Conservation (phyloP, 2,329 filamentous ascomycete genomes). For the Cordyceps cateniannulata region DNA sequence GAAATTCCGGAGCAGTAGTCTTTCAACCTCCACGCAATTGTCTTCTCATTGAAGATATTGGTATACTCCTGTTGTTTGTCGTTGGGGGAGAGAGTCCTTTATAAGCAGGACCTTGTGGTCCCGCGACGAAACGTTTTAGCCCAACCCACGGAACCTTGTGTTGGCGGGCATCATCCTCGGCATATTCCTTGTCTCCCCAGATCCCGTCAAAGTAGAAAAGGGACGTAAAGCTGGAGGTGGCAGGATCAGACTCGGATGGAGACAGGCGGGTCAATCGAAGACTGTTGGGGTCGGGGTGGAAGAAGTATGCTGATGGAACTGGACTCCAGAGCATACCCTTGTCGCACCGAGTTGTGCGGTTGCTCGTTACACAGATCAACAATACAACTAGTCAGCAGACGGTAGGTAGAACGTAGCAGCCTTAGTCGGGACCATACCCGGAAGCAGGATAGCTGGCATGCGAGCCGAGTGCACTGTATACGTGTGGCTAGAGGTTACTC, state of each 20-base stretch:
- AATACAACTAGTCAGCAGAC: not conserved
- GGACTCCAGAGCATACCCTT: conserved; percentile 28
- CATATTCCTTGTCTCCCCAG: conserved; percentile 28
- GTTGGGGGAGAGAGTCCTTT: no score
- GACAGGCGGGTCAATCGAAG: conserved; percentile 19
- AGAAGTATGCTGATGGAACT: conserved; percentile 29
- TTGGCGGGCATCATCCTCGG: conserved; percentile 26
- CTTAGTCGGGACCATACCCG: conserved; percentile 20
- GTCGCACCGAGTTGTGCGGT: conserved; percentile 29
- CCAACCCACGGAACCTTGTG: conserved; percentile 24
- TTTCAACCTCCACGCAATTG: no score
- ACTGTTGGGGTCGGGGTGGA: conserved; percentile 23
- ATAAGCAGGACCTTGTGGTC: conserved; percentile 25
- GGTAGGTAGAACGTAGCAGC: not conserved
- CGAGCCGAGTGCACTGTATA: conserved; percentile 29
- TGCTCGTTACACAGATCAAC: conserved; percentile 20
- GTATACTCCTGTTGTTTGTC: no score
- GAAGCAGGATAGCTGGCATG: conserved; percentile 27
- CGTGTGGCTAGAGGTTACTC: conserved; percentile 21
- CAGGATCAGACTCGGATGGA: not conserved
- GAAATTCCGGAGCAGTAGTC: no score
- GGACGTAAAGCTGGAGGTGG: conserved; percentile 23
- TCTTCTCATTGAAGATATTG: no score
- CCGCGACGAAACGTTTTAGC: conserved; percentile 25
- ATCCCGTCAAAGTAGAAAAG: conserved; percentile 28